Conservation (phyloP, 1,139 yeast genomes). For the Lodderomyces oxycetoniae region DNA sequence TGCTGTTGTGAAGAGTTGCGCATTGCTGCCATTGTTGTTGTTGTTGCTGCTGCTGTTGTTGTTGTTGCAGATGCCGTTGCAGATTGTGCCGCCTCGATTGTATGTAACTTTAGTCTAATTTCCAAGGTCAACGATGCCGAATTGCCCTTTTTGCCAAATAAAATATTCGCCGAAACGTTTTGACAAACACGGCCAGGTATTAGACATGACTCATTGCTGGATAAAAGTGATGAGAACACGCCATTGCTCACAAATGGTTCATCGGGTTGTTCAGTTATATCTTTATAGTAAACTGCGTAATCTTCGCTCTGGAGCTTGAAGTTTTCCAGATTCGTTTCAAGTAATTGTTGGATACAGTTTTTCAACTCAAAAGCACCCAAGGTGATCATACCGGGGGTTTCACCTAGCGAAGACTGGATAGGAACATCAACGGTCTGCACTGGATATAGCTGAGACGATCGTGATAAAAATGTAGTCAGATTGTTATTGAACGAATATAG, state of each 20-base stretch:
- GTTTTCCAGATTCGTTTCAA: conserved; percentile 55
- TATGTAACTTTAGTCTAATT: conserved; percentile 55
- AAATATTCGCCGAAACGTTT: conserved; percentile 51
- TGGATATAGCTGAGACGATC: conserved; percentile 42
- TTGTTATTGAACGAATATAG: conserved; percentile 58
- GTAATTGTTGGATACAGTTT: conserved; percentile 47
- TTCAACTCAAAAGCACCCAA: conserved; percentile 56
- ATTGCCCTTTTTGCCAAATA: conserved; percentile 42
- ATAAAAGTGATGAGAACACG: conserved; percentile 44
- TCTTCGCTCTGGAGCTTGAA: conserved; percentile 47
- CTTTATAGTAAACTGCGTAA: conserved; percentile 68
- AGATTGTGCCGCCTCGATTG: conserved; percentile 23
- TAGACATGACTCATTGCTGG: conserved; percentile 27
- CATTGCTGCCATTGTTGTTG: conserved; percentile 4
- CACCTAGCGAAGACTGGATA: conserved; percentile 17
- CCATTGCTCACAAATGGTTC: conserved; percentile 79
- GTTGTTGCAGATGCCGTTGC: conserved; percentile 10
- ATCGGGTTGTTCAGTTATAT: conserved; percentile 64
- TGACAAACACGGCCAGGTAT: conserved; percentile 73
- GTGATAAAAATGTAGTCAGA: conserved; percentile 53
- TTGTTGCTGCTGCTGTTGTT: conserved; percentile 5
- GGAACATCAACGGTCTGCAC: conserved; percentile 49
- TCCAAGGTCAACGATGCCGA: conserved; percentile 56
- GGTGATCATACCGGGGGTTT: conserved; percentile 33
- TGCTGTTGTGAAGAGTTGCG: conserved; percentile 5